Base-by-base conservation (phyloP, 352 stramenopile species). In the Pythium phragmiticola region DNA sequence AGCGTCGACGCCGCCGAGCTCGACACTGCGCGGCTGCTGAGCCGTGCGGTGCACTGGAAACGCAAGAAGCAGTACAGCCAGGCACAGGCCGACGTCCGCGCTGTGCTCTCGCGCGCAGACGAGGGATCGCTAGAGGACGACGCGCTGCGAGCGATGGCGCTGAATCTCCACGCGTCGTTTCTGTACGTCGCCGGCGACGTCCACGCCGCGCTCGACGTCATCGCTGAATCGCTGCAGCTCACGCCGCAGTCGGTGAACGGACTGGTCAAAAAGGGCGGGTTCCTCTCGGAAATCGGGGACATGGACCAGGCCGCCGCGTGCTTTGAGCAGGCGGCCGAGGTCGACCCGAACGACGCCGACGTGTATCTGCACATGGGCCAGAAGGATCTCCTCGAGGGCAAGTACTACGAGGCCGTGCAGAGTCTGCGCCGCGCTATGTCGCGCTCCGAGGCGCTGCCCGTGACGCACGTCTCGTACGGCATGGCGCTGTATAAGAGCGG, bases 401-500 rank as follows among this genome's bases (percentile, higher is more conserved):
- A 92, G 51, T 95, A 90, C 68, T 76, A 82, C 54, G 72, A 80
- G 19, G 82, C 86, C 16, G 78, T 88, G 41, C 77, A 90, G 61
- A 85, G 72, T 66, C 73, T 95, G 21, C 84, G 84, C 47, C 75
- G 79, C 37, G 76, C 79, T 26, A 92, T 95, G 63, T 85, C 84
- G 16, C 81, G 84, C 36, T 93, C 81, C n/a, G 82, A 94, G 17
- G 68, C 73, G 28, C 68, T 95, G 28, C 77, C 82, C 0, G 82
- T 93, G 16, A 91, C 77, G 0, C 79, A 92, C 48, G 77, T 95
- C 12, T 88, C 83, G 19, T 95, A 93, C 68, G 86, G 81, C 45
- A 95, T 93, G 84, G 86, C 86, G 53, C 75, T 95, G 14, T 95
- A 93, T 72, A 93, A 92, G 60, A 90, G 82, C 42, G 84, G 86